These are phyloP conservation scores for Pseudoperonospora humuli DNA, from an alignment of 352 stramenopile genomes.

Conservation along the genomic window DNA sequence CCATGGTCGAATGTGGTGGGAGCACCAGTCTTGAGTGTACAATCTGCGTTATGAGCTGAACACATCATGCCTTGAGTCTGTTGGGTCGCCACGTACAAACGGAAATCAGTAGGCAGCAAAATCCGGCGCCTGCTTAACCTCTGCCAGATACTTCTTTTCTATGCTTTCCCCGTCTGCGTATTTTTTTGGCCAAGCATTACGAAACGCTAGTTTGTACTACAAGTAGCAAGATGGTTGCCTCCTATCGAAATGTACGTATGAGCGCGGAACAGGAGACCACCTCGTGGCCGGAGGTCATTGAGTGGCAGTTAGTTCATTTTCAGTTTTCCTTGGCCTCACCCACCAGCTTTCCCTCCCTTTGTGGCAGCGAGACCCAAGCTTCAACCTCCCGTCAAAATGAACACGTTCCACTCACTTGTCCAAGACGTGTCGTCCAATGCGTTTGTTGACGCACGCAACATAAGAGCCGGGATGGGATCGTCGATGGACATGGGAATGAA, in stretches of 20 bases:
- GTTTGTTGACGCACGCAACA: background rate
- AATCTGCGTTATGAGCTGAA: conserved; percentile 5
- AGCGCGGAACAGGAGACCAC: conserved; percentile 1
- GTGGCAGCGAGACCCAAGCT: background rate
- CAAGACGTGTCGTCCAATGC: conserved; percentile 4
- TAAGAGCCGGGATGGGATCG: conserved; percentile 6
- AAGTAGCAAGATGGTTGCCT: conserved; percentile 3
- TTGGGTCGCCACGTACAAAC: conserved; percentile 1
- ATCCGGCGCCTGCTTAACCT: background rate
- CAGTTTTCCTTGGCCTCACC: conserved; percentile 18
- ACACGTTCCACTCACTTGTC: conserved; percentile 7
- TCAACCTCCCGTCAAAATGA: conserved; percentile 7
- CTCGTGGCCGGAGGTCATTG: background rate
- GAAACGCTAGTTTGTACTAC: conserved; percentile 6
- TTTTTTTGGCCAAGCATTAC: conserved; percentile 4
- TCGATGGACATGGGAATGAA: conserved; percentile 7
- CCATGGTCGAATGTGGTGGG: background rate
- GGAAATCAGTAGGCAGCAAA: background rate
- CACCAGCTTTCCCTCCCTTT: conserved; percentile 1
- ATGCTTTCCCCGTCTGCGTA: conserved; percentile 5
- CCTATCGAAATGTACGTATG: conserved; percentile 18
- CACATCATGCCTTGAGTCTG: conserved; percentile 14
- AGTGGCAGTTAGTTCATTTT: conserved; percentile 2
- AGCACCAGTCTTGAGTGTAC: conserved; percentile 5
- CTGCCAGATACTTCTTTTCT: background rate